Base-by-base conservation (phyloP, 768 basidiomycete species). In the Boletus bicolor region DNA sequence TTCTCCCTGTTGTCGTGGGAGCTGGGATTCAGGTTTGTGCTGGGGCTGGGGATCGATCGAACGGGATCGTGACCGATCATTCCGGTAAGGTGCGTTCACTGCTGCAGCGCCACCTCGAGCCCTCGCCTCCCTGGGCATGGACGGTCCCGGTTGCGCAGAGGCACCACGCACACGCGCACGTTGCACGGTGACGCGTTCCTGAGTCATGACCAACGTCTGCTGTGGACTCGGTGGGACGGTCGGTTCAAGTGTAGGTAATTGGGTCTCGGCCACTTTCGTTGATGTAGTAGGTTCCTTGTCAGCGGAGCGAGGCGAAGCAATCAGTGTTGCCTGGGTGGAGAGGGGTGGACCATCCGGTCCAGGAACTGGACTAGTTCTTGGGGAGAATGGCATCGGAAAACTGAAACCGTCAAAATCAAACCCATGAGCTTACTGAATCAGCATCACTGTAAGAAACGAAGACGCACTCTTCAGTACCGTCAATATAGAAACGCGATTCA, bases 291-390 rank as follows among this genome's bases (percentile, higher is more conserved):
- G 44, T 11, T 54, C 48, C 19, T 53, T 67, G 9, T 37, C 49
- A 9, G 41, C 24, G 24, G 5, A 17, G 1, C 12, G 44, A 39
- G 69, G 65, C 17, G 69, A 65, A 1, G 59, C 59, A 5, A 72
- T 47, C 39, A 71, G 26, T 0, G 69, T 71, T 30, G 56, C 57
- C 26, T 72, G 69, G 6, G 71, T 71, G 48, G 62, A 56, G 10
- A 32, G 48, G 1, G 58, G 61, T 19, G 57, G 58, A 21, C 9
- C 66, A 1, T 60, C 49, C 1, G 19, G 44, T 9, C 49, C 56
- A 32, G 34, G 37, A 35, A 24, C 14, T 3, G 48, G 45, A 10
- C 44, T 30, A 9, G 32, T 7, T 24, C 32, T 34, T 1, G 59
- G 61, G 10, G 58, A 44, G 24, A 26, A 39, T 10, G 51, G 52